Percentiles rank a stretch among this genome's conserved stretches.
Evolutionary conservation across 176 grass and related monocot species (phyloP).

Genomic region (Poa pratensis): DNA sequence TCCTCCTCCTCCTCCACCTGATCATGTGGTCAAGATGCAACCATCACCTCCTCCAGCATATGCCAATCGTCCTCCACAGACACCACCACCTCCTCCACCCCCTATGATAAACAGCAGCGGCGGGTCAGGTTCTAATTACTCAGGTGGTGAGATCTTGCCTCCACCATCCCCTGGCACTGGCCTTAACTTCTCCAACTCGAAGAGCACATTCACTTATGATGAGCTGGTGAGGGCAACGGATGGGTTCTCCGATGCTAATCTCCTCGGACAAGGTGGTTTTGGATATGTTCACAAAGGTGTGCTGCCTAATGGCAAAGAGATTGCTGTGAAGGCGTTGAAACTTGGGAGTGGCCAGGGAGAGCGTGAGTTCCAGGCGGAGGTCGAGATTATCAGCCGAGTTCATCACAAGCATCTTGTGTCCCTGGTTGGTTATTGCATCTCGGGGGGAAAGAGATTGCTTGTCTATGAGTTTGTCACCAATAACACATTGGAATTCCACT

Average conservation of each 20-base stretch:
- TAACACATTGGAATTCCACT: constrained; percentile 76
- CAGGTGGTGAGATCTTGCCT: constrained; percentile 64
- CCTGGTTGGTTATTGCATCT: constrained; percentile 81
- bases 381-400: constrained; percentile 81
- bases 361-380: constrained; percentile 82
- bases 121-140: constrained; percentile 72
- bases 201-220: constrained; percentile 87
- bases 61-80: constrained; percentile 59
- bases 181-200: constrained; percentile 69
- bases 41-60: constrained; percentile 65
- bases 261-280: constrained; percentile 90
- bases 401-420: constrained; percentile 85
- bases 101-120: constrained; percentile 63
- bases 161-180: constrained; percentile 62
- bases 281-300: constrained; percentile 81
- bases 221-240: constrained; percentile 72
- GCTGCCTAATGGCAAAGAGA: constrained; percentile 73
- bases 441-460: constrained; percentile 72
- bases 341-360: constrained; percentile 76
- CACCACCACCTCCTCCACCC: constrained; percentile 44
- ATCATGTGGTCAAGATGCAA: constrained; percentile 69
- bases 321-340: constrained; percentile 85
- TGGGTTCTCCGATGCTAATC: constrained; percentile 80
- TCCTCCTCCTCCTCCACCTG: constrained; percentile 48
- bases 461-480: constrained; percentile 93